Evolutionary conservation across 1,139 yeast species (phyloP).

Genomic region (Cylindricascospora bacillispora): DNA sequence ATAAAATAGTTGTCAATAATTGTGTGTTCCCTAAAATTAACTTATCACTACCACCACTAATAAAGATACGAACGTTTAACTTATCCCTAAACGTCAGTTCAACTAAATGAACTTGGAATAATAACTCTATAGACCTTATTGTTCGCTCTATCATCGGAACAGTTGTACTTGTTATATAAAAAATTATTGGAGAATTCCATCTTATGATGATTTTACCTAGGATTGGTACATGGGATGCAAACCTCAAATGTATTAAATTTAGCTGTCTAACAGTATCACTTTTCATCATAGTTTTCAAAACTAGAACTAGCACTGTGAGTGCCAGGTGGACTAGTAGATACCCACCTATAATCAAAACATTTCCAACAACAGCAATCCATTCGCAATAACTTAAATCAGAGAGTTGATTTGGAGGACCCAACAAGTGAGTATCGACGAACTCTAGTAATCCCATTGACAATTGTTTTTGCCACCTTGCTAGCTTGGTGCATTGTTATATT

Average conservation of each 20-base stretch:
- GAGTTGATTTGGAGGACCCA: slow-evolving; percentile 9
- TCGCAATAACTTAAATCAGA: slow-evolving; percentile 6
- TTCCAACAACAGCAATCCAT: slow-evolving; percentile 6
- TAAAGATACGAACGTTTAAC: slow-evolving; percentile 12
- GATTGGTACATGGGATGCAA: slow-evolving; percentile 14
- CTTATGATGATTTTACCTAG: slow-evolving; percentile 9
- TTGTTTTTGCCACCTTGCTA: too few species aligned
- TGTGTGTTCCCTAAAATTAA: slow-evolving; percentile 7
- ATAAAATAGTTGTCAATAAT: slow-evolving; percentile 15
- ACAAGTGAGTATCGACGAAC: slow-evolving; percentile 11
- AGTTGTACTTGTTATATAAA: slow-evolving; percentile 2
- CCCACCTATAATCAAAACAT: slow-evolving; percentile 4
- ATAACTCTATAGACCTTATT: slow-evolving; percentile 8
- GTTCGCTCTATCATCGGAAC: slow-evolving; percentile 8
- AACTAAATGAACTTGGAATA: slow-evolving; percentile 12
- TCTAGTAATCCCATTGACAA: slow-evolving; percentile 13
- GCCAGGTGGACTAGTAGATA: slow-evolving; percentile 6
- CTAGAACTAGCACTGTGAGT: slow-evolving; percentile 2
- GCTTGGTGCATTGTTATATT: too few species aligned
- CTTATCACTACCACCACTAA: slow-evolving; percentile 16
- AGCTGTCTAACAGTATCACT: slow-evolving; percentile 4
- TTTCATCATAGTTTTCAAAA: slow-evolving; percentile 2
- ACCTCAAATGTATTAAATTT: slow-evolving; percentile 4
- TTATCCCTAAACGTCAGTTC: slow-evolving; percentile 13
- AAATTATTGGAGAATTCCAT: slow-evolving; percentile 5